These are phyloP conservation scores for Aspergillus ruber DNA, from an alignment of 2,329 filamentous ascomycete genomes.

Conservation along the genomic window DNA sequence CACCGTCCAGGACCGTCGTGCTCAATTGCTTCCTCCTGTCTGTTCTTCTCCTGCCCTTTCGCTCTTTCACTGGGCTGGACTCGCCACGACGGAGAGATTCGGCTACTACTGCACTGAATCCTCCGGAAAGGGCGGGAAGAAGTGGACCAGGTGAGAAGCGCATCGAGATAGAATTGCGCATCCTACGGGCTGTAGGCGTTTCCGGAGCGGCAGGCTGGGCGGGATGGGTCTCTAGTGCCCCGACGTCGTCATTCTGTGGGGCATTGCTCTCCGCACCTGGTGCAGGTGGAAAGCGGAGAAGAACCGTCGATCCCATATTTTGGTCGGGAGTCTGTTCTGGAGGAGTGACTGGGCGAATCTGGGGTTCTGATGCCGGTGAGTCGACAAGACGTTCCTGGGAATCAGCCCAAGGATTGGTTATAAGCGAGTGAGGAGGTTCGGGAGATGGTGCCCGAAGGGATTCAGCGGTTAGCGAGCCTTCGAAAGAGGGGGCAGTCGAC, in stretches of 20 bases:
- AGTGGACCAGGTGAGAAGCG: conserved; percentile 54
- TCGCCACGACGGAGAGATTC: conserved; percentile 57
- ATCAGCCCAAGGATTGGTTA: conserved; percentile 36
- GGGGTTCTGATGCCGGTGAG: conserved; percentile 17
- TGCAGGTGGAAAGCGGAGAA: conserved; percentile 35
- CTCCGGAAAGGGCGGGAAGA: conserved; percentile 54
- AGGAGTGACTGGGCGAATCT: conserved; percentile 23
- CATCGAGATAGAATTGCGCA: conserved; percentile 43
- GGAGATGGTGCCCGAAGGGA: conserved; percentile 24
- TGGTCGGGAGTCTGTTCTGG: conserved; percentile 11
- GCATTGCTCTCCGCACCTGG: conserved; percentile 25
- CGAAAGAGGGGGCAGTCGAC: conserved; percentile 27
- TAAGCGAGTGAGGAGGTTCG: conserved; percentile 28
- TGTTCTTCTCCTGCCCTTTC: conserved; percentile 18
- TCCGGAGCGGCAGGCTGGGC: conserved; percentile 17
- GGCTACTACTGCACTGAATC: conserved; percentile 58
- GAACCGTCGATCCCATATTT: conserved; percentile 25
- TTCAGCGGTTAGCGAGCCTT: conserved; percentile 25
- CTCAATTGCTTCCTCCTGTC: conserved; percentile 24
- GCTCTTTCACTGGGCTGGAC: conserved; percentile 32
- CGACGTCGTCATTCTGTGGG: conserved; percentile 6
- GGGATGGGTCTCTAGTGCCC: conserved; percentile 12
- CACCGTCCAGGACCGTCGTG: conserved; percentile 16
- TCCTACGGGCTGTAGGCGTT: conserved; percentile 31
- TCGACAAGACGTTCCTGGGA: conserved; percentile 10